These are phyloP conservation scores for Cenchrus purpureus DNA, from an alignment of 176 grass and related monocot genomes.

Conservation along the genomic window DNA sequence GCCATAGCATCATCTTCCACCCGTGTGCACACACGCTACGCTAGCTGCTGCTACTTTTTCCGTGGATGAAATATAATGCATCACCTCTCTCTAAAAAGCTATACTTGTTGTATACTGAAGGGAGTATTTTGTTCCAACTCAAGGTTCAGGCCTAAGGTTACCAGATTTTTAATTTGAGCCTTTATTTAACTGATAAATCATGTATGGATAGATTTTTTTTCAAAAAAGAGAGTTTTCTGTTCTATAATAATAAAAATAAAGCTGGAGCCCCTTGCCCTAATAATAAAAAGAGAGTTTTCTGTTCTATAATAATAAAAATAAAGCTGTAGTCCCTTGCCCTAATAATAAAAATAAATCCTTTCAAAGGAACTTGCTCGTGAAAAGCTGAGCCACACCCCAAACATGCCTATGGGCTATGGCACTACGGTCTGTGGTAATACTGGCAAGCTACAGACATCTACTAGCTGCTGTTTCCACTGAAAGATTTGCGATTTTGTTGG, in stretches of 20 bases:
- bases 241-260: background rate
- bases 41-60: constrained; percentile 15
- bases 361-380: constrained; percentile 9
- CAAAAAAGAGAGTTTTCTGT: too few species aligned
- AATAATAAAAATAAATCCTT: background rate
- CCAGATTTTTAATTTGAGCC: background rate
- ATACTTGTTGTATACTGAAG: background rate
- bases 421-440: constrained; percentile 8
- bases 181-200: background rate
- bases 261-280: background rate
- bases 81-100: constrained; percentile 6
- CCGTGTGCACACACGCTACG: background rate
- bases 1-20: constrained; percentile 8
- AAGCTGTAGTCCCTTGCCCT: background rate
- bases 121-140: background rate
- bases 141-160: background rate
- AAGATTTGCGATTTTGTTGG: constrained; percentile 54
- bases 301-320: background rate
- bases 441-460: constrained; percentile 33
- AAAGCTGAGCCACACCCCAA: background rate
- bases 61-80: background rate
- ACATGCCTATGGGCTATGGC: constrained; percentile 35
- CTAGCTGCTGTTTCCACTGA: constrained; percentile 38
- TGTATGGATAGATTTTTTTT: background rate
- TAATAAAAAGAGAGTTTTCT: background rate